Evolutionary conservation across 169 alveolate species (phyloP).

Genomic region (Eimeria necatrix): DNA sequence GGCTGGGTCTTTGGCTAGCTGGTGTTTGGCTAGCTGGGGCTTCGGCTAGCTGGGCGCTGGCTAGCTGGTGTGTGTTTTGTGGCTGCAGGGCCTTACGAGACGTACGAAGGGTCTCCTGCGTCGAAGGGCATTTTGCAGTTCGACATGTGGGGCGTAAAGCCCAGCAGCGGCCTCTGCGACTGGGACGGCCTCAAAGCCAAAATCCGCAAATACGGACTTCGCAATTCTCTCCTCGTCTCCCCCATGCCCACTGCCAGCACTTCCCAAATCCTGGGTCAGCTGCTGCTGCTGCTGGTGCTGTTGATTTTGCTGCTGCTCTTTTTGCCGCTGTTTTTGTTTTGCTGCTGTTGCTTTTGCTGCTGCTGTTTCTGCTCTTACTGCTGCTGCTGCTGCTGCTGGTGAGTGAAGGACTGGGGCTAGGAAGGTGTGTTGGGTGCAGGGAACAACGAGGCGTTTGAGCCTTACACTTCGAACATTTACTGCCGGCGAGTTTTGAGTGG

Average conservation of each 20-base stretch:
- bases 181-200: constrained; percentile 96
- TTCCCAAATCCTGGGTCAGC: constrained; percentile 95
- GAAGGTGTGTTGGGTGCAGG: constrained; percentile 82
- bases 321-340: not conserved
- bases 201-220: constrained; percentile 95
- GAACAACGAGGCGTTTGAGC: constrained; percentile 99
- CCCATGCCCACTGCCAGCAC: constrained; percentile 99
- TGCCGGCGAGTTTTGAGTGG: constrained; percentile 99
- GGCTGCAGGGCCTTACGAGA: constrained; percentile 93
- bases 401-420: not conserved
- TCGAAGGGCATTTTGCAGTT: constrained; percentile 97
- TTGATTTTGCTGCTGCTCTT: not conserved
- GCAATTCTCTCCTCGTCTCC: constrained; percentile 98
- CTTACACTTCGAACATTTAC: constrained; percentile 98
- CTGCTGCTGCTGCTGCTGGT: constrained; percentile 4
- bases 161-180: constrained; percentile 90
- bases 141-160: constrained; percentile 96
- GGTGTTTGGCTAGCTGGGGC: no score
- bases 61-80: not conserved
- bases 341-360: not conserved
- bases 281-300: constrained; percentile 1
- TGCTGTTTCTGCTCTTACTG: not conserved
- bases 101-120: constrained; percentile 98
- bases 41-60: no score
- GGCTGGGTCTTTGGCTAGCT: no score